Evolutionary conservation across 345 rosid species (phyloP).

Genomic region (Sonneratia caseolaris): DNA sequence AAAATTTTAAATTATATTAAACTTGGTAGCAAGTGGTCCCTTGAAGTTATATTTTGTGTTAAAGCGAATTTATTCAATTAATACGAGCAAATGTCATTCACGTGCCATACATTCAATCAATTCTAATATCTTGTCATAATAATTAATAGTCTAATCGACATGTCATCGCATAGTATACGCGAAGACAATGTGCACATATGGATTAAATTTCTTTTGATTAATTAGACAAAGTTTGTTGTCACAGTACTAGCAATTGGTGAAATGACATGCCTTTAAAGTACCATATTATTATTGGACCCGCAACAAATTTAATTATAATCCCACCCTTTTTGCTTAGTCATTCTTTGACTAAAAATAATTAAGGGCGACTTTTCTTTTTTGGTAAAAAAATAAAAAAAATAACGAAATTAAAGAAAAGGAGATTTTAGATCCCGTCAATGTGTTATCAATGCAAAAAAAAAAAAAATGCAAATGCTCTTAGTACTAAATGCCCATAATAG

Average conservation of each 20-base stretch:
- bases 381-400: neutral
- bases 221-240: slow-evolving; percentile 10
- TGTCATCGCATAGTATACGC: neutral
- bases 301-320: slow-evolving; percentile 5
- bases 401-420: neutral
- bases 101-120: no score
- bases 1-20: no score
- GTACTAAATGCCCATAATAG: neutral
- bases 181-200: neutral
- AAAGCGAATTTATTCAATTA: no score
- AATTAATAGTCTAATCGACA: neutral
- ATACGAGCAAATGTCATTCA: no score
- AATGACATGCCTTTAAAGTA: slow-evolving; percentile 1
- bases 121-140: no score
- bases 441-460: neutral
- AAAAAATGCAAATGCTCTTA: neutral
- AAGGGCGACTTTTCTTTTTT: neutral
- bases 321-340: slow-evolving; percentile 2
- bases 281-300: slow-evolving; percentile 8
- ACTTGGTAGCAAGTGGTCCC: no score
- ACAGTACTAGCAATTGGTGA: slow-evolving; percentile 6
- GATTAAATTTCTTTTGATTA: neutral
- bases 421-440: neutral
- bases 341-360: slow-evolving; percentile 8
- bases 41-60: no score